phyloP scores from a whole-genome alignment of 2,329 filamentous ascomycete species.

The Cryphonectria japonica region DNA sequence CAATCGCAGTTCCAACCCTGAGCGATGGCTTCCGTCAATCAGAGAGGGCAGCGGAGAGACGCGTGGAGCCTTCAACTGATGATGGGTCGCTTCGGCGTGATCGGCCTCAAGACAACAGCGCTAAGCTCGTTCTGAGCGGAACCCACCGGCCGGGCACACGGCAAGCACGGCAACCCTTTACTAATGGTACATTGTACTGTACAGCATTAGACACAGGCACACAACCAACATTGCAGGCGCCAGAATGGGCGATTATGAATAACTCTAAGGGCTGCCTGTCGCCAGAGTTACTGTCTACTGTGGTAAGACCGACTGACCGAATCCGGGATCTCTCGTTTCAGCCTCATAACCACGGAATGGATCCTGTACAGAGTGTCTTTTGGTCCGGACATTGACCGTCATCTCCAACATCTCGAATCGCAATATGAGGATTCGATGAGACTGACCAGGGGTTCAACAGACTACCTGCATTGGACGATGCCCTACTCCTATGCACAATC shows the following conservation, averaged over 20 bases:
- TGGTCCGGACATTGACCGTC: constrained; percentile 25
- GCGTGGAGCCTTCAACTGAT: constrained; percentile 9
- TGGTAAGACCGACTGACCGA: too few relatives aligned
- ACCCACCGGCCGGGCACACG: constrained; percentile 16
- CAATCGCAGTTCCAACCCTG: constrained; percentile 19
- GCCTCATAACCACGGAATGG: not conserved
- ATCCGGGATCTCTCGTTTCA: not conserved
- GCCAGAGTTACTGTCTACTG: not conserved
- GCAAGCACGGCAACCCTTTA: constrained; percentile 20
- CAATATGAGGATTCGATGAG: not conserved
- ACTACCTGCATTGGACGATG: not conserved
- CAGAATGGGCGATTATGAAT: not conserved
- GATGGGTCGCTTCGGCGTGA: constrained; percentile 21
- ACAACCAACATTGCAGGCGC: not conserved
- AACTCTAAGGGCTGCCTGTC: not conserved
- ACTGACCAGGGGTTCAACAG: not conserved
- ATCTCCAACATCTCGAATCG: not conserved
- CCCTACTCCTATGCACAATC: not conserved
- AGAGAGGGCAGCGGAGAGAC: constrained; percentile 16
- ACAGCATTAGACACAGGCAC: too few relatives aligned
- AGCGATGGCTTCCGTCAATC: constrained; percentile 19
- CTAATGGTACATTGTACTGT: not conserved
- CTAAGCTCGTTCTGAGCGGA: constrained; percentile 17
- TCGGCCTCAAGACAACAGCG: constrained; percentile 20
- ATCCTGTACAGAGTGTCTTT: not conserved